Base-by-base conservation (phyloP, 1,284 basidiomycete species). In the Sparassis latifolia region DNA sequence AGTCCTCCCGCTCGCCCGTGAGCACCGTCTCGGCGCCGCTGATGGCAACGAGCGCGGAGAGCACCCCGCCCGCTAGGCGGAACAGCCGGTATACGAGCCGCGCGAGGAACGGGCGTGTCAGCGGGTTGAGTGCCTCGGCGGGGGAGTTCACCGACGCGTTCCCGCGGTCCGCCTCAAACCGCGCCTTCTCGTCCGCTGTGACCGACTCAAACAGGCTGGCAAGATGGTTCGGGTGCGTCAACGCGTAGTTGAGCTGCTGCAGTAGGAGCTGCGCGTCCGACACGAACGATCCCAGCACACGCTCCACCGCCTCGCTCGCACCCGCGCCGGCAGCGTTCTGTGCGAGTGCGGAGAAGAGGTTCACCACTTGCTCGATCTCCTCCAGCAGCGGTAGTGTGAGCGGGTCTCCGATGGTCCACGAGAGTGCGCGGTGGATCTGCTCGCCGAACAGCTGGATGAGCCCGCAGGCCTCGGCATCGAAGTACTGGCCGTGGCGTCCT, bases 201-300 rank as follows among this genome's bases (percentile, higher is more conserved):
- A 88, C 73, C 2, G 90, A 86, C 54, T 94, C 90, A 53, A 96
- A 74, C 39, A 92, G 72, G 51, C 83, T 85, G 0, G 84, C 80
- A 27, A 97, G 78, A 58, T 92, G 86, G 59, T 92, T 88, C 5
- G 95, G 93, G 68, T 97, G 94, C 1, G 90, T 87, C 48, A 96
- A 75, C 0, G 92, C 89, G 59, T 94, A 93, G 63, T 92, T 92
- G 51, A 96, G 68, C 54, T 93, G 88, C 62, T 92, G 90, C 0
- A 98, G 72, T n/a, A 95, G 77, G 37, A 79, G 69, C 20, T 94
- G 70, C 0, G 83, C 82, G 50, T 79, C 80, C 2, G 73, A 71
- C 2, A 80, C 78, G 64, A 91, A 91, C 10, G 79, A 79, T 0
- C 75, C 74, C 37, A 93, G 71, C 2, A 91, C 77, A 55, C 81